phyloP scores from a whole-genome alignment of 1,139 yeast species.

The Eremothecium sinecaudum region DNA sequence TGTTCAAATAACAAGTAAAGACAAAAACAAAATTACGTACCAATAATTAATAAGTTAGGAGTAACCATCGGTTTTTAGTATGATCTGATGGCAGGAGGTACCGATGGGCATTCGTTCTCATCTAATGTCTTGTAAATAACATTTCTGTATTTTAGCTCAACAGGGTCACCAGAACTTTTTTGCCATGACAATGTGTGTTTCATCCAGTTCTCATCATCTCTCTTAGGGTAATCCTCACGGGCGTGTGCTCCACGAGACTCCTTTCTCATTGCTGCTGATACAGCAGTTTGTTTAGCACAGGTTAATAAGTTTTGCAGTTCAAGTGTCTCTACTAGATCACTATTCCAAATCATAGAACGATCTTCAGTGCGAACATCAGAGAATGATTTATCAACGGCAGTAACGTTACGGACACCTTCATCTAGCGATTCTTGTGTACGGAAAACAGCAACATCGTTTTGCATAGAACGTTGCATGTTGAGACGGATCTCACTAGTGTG shows the following conservation, averaged over 20 bases:
- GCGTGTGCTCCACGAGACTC: constrained; percentile 99
- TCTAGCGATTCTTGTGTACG: constrained; percentile 89
- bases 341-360: constrained; percentile 98
- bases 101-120: constrained; percentile 86
- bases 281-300: constrained; percentile 94
- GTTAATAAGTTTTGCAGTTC: constrained; percentile 95
- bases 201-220: constrained; percentile 97
- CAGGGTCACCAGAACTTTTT: constrained; percentile 56
- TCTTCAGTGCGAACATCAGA: constrained; percentile 76
- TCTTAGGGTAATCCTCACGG: constrained; percentile 91
- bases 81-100: constrained; percentile 94
- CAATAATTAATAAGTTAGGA: background rate
- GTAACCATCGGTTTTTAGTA: constrained; percentile 39
- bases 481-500: constrained; percentile 84
- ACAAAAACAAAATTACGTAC: constrained; percentile 1
- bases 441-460: constrained; percentile 93
- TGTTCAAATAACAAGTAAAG: background rate
- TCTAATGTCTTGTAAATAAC: constrained; percentile 81
- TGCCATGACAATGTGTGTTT: constrained; percentile 97
- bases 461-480: constrained; percentile 94
- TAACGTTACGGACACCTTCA: constrained; percentile 78
- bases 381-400: constrained; percentile 64
- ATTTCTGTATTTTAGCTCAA: constrained; percentile 73
- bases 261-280: constrained; percentile 86
- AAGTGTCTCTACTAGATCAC: constrained; percentile 90